Evolutionary conservation across 2,329 filamentous ascomycete genomes (phyloP).

Genomic region (Beauveria medogensis): DNA sequence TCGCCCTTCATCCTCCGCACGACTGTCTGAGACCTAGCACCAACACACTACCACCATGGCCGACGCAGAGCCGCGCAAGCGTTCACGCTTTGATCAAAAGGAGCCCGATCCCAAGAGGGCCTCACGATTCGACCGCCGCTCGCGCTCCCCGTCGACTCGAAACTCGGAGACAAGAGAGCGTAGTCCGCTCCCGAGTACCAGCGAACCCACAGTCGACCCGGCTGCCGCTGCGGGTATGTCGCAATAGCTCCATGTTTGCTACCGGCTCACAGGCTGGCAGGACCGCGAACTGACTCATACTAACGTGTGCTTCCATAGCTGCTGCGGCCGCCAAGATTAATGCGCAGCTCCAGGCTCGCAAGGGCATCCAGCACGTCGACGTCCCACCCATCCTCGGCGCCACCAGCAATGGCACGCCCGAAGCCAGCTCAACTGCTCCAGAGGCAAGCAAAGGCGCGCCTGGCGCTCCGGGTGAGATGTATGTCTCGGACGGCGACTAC

Average conservation of each 20-base stretch:
- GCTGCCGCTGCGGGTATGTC: conserved; percentile 68
- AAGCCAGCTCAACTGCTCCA: conserved; percentile 27
- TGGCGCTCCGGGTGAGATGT: conserved; percentile 74
- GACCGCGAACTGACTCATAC: background rate
- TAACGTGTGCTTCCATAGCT: conserved; percentile 39
- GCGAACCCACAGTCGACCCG: conserved; percentile 53
- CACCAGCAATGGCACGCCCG: conserved; percentile 33
- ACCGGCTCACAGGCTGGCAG: background rate
- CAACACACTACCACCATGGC: conserved; percentile 42
- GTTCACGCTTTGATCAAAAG: conserved; percentile 90
- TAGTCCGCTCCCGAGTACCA: conserved; percentile 56
- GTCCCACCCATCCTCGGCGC: conserved; percentile 69
- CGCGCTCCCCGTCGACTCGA: conserved; percentile 67
- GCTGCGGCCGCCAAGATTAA: conserved; percentile 86
- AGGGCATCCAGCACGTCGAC: conserved; percentile 83
- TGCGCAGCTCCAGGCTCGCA: conserved; percentile 74
- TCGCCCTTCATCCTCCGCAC: background rate
- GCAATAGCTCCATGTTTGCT: background rate
- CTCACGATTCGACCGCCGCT: conserved; percentile 87
- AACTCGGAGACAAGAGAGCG: conserved; percentile 70
- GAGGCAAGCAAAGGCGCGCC: conserved; percentile 17
- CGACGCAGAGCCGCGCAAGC: conserved; percentile 65
- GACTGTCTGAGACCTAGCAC: background rate
- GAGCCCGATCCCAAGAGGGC: conserved; percentile 68
- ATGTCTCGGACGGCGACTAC: conserved; percentile 92